A percentile compares a stretch with the other conserved stretches of the same genome.
These are phyloP conservation scores for Nakazawaea holstii DNA, from an alignment of 805 yeast genomes.

Conservation along the genomic window DNA sequence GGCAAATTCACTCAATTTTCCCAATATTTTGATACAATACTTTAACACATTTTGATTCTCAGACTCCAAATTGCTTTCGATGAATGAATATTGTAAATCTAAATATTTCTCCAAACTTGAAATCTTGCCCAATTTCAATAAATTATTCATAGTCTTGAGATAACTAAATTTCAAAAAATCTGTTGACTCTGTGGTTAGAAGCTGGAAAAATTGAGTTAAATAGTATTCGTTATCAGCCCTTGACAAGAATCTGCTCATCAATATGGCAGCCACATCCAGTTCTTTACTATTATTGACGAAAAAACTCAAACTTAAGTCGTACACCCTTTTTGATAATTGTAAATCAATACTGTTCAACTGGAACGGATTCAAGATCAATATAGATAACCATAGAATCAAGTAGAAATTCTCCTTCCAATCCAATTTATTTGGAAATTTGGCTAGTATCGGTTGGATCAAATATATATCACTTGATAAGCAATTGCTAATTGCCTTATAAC, in stretches of 20 bases:
- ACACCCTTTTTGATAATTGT: slow-evolving; percentile 29
- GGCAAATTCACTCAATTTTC: slow-evolving; percentile 31
- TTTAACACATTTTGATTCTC: slow-evolving; percentile 13
- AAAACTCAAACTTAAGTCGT: slow-evolving; percentile 25
- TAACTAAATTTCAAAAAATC: slow-evolving; percentile 16
- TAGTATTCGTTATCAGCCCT: slow-evolving; percentile 35
- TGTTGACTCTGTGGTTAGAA: slow-evolving; percentile 14
- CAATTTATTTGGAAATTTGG: slow-evolving; percentile 15
- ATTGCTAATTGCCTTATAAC: slow-evolving; percentile 53
- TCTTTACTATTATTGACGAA: slow-evolving; percentile 49
- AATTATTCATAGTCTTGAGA: slow-evolving; percentile 17
- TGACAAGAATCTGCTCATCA: slow-evolving; percentile 49
- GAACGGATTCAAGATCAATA: slow-evolving; percentile 72
- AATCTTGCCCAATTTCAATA: slow-evolving; percentile 16
- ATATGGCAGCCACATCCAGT: slow-evolving; percentile 44
- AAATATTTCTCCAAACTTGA: background rate
- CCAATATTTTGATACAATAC: slow-evolving; percentile 27
- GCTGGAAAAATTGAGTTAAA: slow-evolving; percentile 21
- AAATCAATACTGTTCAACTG: slow-evolving; percentile 35
- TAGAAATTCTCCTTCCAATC: slow-evolving; percentile 45
- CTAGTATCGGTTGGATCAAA: slow-evolving; percentile 34
- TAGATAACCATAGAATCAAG: slow-evolving; percentile 65
- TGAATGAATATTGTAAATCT: background rate
- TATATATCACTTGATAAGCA: slow-evolving; percentile 58
- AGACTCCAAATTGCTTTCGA: background rate